These are phyloP conservation scores for Rostrohypoxylon terebratum DNA, from an alignment of 495 filamentous ascomycete genomes.

Conservation along the genomic window DNA sequence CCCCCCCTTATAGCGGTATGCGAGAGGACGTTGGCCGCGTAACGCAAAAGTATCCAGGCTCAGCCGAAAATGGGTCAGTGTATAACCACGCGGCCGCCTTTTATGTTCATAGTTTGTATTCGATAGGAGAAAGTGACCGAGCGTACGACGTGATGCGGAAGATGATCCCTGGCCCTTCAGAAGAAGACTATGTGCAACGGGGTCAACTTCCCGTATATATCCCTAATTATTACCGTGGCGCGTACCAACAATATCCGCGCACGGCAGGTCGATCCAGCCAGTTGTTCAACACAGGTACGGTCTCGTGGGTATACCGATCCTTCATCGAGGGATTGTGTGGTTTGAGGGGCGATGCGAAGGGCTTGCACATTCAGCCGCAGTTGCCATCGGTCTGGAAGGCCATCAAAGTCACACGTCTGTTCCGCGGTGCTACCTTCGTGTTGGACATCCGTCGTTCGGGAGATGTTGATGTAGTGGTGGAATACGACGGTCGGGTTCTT, in stretches of 20 bases:
- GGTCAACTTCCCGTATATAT: slow-evolving; percentile 68
- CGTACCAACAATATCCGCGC: slow-evolving; percentile 60
- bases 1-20: slow-evolving; percentile 64
- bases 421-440: slow-evolving; percentile 64
- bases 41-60: slow-evolving; percentile 67
- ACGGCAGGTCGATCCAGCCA: slow-evolving; percentile 67
- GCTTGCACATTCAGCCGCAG: slow-evolving; percentile 61
- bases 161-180: slow-evolving; percentile 63
- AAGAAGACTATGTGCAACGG: slow-evolving; percentile 64
- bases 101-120: slow-evolving; percentile 64
- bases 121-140: slow-evolving; percentile 60
- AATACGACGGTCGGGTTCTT: slow-evolving; percentile 48
- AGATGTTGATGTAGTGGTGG: slow-evolving; percentile 58
- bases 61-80: slow-evolving; percentile 67
- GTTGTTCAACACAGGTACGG: slow-evolving; percentile 69
- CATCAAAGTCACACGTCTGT: slow-evolving; percentile 61
- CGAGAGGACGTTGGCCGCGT: slow-evolving; percentile 70
- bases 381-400: slow-evolving; percentile 61
- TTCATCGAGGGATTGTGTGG: slow-evolving; percentile 67
- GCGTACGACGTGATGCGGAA: slow-evolving; percentile 63
- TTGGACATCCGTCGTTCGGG: slow-evolving; percentile 56
- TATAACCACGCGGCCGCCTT: slow-evolving; percentile 69
- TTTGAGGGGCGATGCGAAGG: slow-evolving; percentile 60
- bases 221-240: slow-evolving; percentile 69
- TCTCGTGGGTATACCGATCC: slow-evolving; percentile 66